phyloP scores from a whole-genome alignment of 441 rosid species.

The Brassica hybrid region DNA sequence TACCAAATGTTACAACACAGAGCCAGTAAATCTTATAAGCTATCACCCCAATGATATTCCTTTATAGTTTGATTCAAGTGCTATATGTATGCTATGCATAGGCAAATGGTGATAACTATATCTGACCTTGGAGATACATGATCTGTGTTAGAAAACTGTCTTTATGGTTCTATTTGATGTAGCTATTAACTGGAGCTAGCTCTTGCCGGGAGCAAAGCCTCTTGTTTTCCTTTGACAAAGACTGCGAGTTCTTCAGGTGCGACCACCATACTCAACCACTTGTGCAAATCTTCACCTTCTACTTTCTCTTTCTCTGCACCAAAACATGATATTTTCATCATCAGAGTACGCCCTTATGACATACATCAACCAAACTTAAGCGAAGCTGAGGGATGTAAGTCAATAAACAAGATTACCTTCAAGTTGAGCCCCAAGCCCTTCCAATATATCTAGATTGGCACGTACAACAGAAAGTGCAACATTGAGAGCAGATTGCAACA shows the following conservation, averaged over 20 bases:
- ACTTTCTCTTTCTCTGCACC: slow-evolving; percentile 88
- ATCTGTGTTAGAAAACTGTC: slow-evolving; percentile 30
- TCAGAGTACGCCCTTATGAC: too few species aligned
- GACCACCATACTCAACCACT: slow-evolving; percentile 86
- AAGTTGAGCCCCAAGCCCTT: slow-evolving; percentile 94
- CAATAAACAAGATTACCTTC: slow-evolving; percentile 64
- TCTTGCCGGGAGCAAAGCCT: slow-evolving; percentile 53
- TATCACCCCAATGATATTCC: not conserved
- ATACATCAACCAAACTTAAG: too few species aligned
- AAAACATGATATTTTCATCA: too few species aligned
- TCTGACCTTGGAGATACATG: slow-evolving; percentile 33
- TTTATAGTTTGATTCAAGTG: slow-evolving; percentile 5
- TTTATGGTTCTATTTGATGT: slow-evolving; percentile 29
- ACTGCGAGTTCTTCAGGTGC: slow-evolving; percentile 72
- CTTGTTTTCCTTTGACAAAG: slow-evolving; percentile 70
- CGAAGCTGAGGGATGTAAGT: slow-evolving; percentile 1
- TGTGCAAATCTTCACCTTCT: slow-evolving; percentile 88
- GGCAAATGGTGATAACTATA: slow-evolving; percentile 25
- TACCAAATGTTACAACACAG: slow-evolving; percentile 11
- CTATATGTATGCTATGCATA: slow-evolving; percentile 16
- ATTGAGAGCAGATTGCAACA: slow-evolving; percentile 83
- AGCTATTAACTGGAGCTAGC: slow-evolving; percentile 41
- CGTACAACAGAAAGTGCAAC: slow-evolving; percentile 86
- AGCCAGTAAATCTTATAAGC: slow-evolving; percentile 1
- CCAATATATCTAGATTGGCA: slow-evolving; percentile 87